Base-by-base conservation (phyloP, 495 filamentous ascomycete genomes). In the Rhypophila decipiens region DNA sequence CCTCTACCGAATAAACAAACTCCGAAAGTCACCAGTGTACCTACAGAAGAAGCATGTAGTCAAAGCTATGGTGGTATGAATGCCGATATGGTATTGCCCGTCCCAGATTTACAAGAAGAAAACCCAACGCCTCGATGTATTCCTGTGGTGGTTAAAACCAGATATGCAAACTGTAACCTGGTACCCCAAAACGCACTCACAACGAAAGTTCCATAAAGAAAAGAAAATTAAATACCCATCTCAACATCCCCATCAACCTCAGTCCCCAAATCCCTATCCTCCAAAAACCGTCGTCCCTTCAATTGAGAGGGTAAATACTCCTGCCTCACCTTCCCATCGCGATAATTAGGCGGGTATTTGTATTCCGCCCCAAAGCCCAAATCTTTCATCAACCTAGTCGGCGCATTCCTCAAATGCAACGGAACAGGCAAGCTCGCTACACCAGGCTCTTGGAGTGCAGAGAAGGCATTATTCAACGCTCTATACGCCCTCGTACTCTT, bases 301-400 rank as follows among this genome's bases (percentile, higher is more conserved):
- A 98, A 60, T 48, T 75, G 72, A 44, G 85, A 83, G 0, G 93
- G 93, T 13, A 98, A 63, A 69, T 98, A 98, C 39, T 93, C 86
- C 66, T 98, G 93, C 55, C 72, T 75, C 15, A 96, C 90, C 57
- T 71, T 79, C n/a, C 93, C 93, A 51, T 89, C 81, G 53, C 73
- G 66, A 59, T 87, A 98, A 55, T 89, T 84, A 1, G 93, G 93
- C 57, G 94, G 94, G 64, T 98, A 98, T 60, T 98, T 98, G 62
- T 98, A 98, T 62, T 87, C 88, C 42, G 75, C 83, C 9, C 93
- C 93, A 53, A 88, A 89, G 1, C 88, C 90, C 39, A 96, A 66
- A 58, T 96, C 91, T 54, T 87, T 86, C 93, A 98, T 94, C 55
- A 96, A 57, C 56, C 80, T 77, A 5, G 93, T 97, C 2, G 90